phyloP scores from a whole-genome alignment of 108 stramenopile species.

The Cyclotella distinguenda region DNA sequence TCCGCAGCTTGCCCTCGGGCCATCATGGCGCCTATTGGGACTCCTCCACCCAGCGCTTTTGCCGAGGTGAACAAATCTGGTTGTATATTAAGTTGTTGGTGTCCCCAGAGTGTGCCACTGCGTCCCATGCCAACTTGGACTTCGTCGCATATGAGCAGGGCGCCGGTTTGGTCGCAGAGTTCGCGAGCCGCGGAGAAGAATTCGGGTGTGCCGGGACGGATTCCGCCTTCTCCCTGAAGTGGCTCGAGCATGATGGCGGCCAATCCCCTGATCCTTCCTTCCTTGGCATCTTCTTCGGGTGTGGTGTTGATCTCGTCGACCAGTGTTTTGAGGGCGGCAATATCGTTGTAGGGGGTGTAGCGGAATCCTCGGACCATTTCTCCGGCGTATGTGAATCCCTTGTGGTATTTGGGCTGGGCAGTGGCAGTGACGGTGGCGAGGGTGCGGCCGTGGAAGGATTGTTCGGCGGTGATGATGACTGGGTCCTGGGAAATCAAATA shows the following conservation, averaged over 20 bases:
- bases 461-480: conserved; percentile 90
- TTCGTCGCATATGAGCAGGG: conserved; percentile 94
- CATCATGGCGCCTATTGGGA: conserved; percentile 99
- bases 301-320: conserved; percentile 74
- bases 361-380: conserved; percentile 89
- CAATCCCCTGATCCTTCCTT: conserved; percentile 69
- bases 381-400: conserved; percentile 84
- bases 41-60: conserved; percentile 97
- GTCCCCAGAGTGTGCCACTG: conserved; percentile 93
- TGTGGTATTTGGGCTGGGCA: conserved; percentile 96
- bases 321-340: conserved; percentile 65
- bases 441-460: conserved; percentile 96
- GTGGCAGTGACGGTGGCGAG: conserved; percentile 94
- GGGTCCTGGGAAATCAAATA: conserved; percentile 79
- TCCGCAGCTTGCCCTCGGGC: conserved; percentile 80
- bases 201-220: conserved; percentile 78
- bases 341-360: conserved; percentile 90
- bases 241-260: conserved; percentile 96
- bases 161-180: conserved; percentile 84
- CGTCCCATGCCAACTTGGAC: conserved; percentile 99
- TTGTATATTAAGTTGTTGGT: conserved; percentile 85
- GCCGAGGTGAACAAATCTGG: conserved; percentile 97
- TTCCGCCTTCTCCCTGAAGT: conserved; percentile 97
- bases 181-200: conserved; percentile 82
- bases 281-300: conserved; percentile 58